A percentile compares a stretch with the other conserved stretches of the same genome.
These are phyloP conservation scores for Termitomyces sp. DNA, from an alignment of 768 basidiomycete species.

Conservation along the genomic window DNA sequence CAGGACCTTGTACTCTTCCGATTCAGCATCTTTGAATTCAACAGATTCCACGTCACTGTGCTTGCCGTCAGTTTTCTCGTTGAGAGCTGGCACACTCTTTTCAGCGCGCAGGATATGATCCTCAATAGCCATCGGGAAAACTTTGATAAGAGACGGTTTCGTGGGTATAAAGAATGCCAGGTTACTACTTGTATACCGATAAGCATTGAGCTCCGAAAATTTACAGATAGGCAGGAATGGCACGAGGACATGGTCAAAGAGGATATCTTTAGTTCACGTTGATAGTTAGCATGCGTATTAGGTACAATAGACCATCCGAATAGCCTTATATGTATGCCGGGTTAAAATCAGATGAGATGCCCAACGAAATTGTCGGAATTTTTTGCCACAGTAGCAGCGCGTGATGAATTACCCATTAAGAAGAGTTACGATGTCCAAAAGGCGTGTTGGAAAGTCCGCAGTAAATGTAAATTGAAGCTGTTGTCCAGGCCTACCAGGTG, in stretches of 20 bases:
- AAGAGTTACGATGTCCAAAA: neutral
- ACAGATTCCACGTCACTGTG: slow-evolving; percentile 30
- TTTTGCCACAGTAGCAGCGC: neutral
- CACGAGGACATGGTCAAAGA: neutral
- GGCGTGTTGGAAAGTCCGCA: neutral
- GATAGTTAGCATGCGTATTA: neutral
- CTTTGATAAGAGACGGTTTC: no score
- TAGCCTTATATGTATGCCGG: neutral
- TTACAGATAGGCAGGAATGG: neutral
- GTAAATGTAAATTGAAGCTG: neutral
- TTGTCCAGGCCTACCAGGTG: neutral
- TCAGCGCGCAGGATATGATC: neutral
- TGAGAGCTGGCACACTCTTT: slow-evolving; percentile 3
- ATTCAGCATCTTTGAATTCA: slow-evolving; percentile 16
- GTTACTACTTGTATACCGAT: neutral
- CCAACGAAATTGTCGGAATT: neutral
- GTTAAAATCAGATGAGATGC: neutral
- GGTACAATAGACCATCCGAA: neutral
- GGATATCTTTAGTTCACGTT: neutral
- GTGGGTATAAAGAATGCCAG: neutral
- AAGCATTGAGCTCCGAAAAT: neutral
- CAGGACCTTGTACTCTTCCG: slow-evolving; percentile 26
- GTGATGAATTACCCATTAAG: neutral
- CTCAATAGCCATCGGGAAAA: slow-evolving; percentile 5
- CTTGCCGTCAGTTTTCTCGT: slow-evolving; percentile 25